Conservation (phyloP, 73 alveolate genomes). For the Paramecium primaurelia region DNA sequence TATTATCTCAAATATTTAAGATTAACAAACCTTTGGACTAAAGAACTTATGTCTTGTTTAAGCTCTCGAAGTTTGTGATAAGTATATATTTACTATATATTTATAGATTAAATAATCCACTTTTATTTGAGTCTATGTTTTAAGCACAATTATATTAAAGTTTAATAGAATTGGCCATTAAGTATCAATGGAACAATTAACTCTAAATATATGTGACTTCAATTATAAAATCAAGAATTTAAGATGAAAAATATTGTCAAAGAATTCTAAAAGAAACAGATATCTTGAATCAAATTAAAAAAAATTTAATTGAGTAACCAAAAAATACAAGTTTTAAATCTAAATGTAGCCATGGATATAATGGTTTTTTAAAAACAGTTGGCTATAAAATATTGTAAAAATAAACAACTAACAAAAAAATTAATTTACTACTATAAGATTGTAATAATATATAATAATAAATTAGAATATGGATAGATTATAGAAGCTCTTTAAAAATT, state of each 20-base stretch:
- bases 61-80: neutral
- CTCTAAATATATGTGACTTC: neutral
- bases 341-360: neutral
- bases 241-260: neutral
- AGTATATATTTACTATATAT: neutral
- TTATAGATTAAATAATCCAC: neutral
- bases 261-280: slow-evolving; percentile 10
- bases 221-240: neutral
- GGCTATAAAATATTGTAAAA: neutral
- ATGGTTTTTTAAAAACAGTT: neutral
- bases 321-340: neutral
- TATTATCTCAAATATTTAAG: neutral
- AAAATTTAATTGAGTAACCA: neutral
- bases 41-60: neutral
- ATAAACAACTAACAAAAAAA: neutral
- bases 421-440: neutral
- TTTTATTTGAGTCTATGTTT: slow-evolving; percentile 6
- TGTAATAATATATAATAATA: neutral
- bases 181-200: slow-evolving; percentile 11
- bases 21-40: neutral
- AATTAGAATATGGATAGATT: neutral
- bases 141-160: neutral
- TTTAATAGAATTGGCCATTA: neutral
- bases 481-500: neutral
- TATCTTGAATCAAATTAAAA: neutral